Evolutionary conservation across 345 rosid genomes (phyloP).

Genomic region (Sonneratia alba): DNA sequence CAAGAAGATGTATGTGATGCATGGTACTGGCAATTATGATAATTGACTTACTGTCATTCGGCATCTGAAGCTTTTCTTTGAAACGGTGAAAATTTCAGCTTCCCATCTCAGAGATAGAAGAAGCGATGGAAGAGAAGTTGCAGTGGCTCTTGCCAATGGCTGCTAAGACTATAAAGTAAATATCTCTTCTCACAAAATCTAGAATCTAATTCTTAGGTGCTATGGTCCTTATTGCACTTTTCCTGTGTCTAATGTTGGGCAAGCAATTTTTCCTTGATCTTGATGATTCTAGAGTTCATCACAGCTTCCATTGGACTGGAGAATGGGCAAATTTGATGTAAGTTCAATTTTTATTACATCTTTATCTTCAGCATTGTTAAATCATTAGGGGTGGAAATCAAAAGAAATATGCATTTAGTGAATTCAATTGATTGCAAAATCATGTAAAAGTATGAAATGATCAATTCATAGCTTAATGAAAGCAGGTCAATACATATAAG

Average conservation of each 20-base stretch:
- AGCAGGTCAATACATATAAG: background rate
- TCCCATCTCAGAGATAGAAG: conserved; percentile 67
- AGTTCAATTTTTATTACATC: conserved; percentile 12
- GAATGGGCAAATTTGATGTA: conserved; percentile 98
- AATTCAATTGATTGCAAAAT: background rate
- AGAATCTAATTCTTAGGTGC: background rate
- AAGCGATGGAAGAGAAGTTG: conserved; percentile 83
- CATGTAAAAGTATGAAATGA: background rate
- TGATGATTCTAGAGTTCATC: conserved; percentile 66
- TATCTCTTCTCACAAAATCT: background rate
- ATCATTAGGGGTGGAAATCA: background rate
- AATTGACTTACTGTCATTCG: background rate
- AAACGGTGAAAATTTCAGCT: conserved; percentile 37
- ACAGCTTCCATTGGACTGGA: conserved; percentile 98
- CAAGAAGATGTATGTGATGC: conserved; percentile 58
- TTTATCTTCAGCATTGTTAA: background rate
- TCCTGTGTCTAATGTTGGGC: conserved; percentile 7
- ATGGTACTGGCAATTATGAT: background rate
- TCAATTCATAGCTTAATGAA: no score
- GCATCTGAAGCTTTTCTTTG: background rate
- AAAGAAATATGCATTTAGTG: background rate
- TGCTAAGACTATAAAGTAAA: conserved; percentile 85
- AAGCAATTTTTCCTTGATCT: conserved; percentile 4
- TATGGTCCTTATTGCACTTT: background rate
- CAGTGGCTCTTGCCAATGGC: conserved; percentile 97